These are phyloP conservation scores for Bocquillonia castaneifolia DNA, from an alignment of 441 rosid species.

Conservation along the genomic window DNA sequence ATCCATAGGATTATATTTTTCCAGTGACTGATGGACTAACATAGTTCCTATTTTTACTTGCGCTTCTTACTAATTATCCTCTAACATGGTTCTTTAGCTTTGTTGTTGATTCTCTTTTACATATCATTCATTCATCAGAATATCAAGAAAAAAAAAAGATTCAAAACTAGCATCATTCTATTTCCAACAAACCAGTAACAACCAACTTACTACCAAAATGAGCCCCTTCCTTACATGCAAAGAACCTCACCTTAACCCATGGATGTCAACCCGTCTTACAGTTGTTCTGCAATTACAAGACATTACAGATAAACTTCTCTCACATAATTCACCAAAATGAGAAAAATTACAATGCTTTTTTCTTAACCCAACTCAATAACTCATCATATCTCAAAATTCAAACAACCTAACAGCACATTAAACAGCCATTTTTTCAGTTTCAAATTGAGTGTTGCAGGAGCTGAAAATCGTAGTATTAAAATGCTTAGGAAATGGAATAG, in stretches of 20 bases:
- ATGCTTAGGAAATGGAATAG: constrained; percentile 5
- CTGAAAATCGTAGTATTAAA: not conserved
- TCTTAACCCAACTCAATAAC: not conserved
- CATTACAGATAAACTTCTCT: not conserved
- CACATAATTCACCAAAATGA: not conserved
- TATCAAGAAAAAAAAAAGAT: not conserved
- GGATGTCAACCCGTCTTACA: not conserved
- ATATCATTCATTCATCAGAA: not conserved
- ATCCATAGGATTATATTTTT: no score
- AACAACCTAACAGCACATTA: not conserved
- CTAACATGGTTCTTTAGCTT: not conserved
- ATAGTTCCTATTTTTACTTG: not conserved
- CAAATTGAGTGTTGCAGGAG: not conserved
- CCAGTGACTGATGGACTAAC: not conserved
- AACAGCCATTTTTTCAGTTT: not conserved
- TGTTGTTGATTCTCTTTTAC: not conserved
- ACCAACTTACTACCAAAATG: no score
- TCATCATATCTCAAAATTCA: not conserved
- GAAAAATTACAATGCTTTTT: not conserved
- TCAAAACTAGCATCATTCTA: not conserved
- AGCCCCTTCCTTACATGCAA: no score
- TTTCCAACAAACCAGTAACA: no score
- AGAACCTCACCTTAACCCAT: not conserved
- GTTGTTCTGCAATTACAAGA: not conserved
- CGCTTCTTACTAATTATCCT: not conserved